Percentiles rank a stretch among this genome's conserved stretches.
Conservation (phyloP, 225 moss, liverwort and hornwort species). For the Physcomitrellopsis africana region DNA sequence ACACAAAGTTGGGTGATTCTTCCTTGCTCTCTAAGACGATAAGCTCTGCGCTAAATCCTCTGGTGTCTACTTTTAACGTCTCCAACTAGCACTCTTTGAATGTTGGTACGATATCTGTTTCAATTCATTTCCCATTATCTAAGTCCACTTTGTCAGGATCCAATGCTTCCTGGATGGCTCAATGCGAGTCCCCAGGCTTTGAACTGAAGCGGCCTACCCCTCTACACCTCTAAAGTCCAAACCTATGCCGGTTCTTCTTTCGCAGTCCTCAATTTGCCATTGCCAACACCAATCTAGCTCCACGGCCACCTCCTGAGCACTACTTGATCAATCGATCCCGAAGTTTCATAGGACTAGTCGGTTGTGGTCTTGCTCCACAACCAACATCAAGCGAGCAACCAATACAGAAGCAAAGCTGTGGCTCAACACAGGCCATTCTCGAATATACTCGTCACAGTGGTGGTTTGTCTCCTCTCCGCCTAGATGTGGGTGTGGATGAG, state of each 20-base stretch:
- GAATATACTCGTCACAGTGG: no score
- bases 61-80: constrained; percentile 83
- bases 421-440: no score
- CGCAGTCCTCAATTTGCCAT: constrained; percentile 38
- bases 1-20: constrained; percentile 90
- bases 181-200: constrained; percentile 62
- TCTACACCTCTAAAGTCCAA: constrained; percentile 31
- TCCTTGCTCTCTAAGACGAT: constrained; percentile 96
- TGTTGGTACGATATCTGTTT: constrained; percentile 75
- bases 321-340: no score
- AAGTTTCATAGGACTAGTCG: no score
- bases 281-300: constrained; percentile 31
- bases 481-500: no score
- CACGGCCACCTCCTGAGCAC: background rate
- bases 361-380: no score
- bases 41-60: constrained; percentile 83
- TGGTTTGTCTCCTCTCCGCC: no score
- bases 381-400: no score
- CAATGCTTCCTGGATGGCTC: constrained; percentile 54
- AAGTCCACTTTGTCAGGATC: constrained; percentile 71
- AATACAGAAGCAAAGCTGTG: no score
- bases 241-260: constrained; percentile 26
- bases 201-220: constrained; percentile 95
- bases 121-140: constrained; percentile 77
- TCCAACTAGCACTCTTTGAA: constrained; percentile 89